Base-by-base conservation (phyloP, 768 basidiomycete genomes). In the Mrakia gelida region DNA sequence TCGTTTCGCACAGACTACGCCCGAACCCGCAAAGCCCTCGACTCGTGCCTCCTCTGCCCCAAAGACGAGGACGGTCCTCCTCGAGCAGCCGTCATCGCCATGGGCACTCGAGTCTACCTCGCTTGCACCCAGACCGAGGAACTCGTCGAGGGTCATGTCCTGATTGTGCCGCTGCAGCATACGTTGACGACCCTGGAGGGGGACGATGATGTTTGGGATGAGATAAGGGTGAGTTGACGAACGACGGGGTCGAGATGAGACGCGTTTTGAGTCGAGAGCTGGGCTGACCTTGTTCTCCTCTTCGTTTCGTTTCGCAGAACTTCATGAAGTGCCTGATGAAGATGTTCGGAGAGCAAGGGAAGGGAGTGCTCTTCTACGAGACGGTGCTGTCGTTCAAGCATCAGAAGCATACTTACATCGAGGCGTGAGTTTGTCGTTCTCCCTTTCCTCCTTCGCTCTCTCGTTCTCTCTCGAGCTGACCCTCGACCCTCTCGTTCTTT, bases 151-250 rank as follows among this genome's bases (percentile, higher is more conserved):
- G 95, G 96, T 0, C 97, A 99, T 82, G 96, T 94, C 82, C 86
- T 95, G 38, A 98, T 99, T 80, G 93, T 98, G 9, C 97, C 97
- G 8, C 92, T 97, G 21, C 93, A 98, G 80, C 97, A 99, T 83
- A 91, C 95, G 83, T 84, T 98, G 67, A 90, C 90, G 63, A 92
- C 91, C 88, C 87, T 99, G 4, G 96, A 98, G 84, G 92, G 90
- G 41, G 96, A 99, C 80, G 95, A 98, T 80, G 96, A 99, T 81
- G 92, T 95, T 32, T 99, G 96, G 96, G 96, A 98, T 80, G 96
- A 98, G 88, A 90, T 94, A 77, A 88, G 88, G 85, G 96, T 96
- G 82, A 75, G 91, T 81, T 26, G 15, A 45, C 41, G 41, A 45
- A 45, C 9, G 45, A 15, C 9, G 45, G 11, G 41, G 41, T 5